A percentile compares a stretch with the other conserved stretches of the same genome.
These are phyloP conservation scores for Cryptococcus sp. DNA, from an alignment of 1,284 basidiomycete genomes.

Conservation along the genomic window DNA sequence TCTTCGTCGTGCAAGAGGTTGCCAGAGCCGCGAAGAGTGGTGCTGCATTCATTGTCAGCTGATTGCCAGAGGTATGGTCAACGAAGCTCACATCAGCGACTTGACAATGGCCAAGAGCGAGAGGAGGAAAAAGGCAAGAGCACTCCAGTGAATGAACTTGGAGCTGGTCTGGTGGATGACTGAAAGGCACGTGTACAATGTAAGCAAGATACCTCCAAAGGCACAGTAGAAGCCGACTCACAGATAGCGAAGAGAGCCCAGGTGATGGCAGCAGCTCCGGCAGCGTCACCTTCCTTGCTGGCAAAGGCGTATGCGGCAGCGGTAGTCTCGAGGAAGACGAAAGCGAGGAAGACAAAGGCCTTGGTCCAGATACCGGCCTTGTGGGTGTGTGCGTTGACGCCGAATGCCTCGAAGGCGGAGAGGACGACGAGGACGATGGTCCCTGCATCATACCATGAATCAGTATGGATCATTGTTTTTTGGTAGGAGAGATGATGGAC, in stretches of 20 bases:
- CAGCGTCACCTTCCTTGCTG: slow-evolving; percentile 77
- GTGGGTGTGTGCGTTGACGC: slow-evolving; percentile 68
- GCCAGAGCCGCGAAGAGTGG: slow-evolving; percentile 49
- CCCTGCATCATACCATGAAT: slow-evolving; percentile 45
- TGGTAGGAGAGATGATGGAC: slow-evolving; percentile 10
- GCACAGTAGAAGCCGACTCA: slow-evolving; percentile 17
- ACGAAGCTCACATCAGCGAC: slow-evolving; percentile 49
- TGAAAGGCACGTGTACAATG: slow-evolving; percentile 8
- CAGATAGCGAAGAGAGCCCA: slow-evolving; percentile 53
- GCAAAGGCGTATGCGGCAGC: slow-evolving; percentile 89
- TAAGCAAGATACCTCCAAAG: not conserved
- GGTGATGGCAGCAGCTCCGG: slow-evolving; percentile 51
- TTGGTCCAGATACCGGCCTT: slow-evolving; percentile 85
- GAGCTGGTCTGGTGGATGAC: slow-evolving; percentile 62
- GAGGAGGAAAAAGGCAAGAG: slow-evolving; percentile 81
- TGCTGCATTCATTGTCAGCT: slow-evolving; percentile 30
- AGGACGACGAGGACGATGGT: slow-evolving; percentile 87
- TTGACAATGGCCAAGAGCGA: slow-evolving; percentile 81
- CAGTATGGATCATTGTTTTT: not conserved
- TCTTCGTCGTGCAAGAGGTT: slow-evolving; percentile 75
- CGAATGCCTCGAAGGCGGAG: slow-evolving; percentile 88
- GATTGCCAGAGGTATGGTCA: not conserved
- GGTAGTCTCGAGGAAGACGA: slow-evolving; percentile 91
- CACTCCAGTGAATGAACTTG: slow-evolving; percentile 83
- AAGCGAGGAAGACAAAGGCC: slow-evolving; percentile 85